Evolutionary conservation across 2,329 filamentous ascomycete species (phyloP).

Genomic region (Diplodia scrobiculata): DNA sequence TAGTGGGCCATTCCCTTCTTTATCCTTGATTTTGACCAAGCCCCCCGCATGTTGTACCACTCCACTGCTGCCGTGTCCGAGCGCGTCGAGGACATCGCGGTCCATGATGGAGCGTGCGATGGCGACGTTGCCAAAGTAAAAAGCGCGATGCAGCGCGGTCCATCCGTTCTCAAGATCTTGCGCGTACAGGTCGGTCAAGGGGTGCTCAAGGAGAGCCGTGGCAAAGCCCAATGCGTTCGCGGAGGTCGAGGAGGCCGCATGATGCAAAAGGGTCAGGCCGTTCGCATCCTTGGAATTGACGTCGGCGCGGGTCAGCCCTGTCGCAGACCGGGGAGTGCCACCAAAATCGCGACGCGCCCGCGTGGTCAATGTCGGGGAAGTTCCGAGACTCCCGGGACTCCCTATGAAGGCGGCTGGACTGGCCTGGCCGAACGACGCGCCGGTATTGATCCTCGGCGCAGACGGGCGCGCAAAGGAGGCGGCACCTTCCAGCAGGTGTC

Average conservation of each 20-base stretch:
- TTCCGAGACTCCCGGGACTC: conserved; percentile 52
- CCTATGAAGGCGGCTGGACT: conserved; percentile 31
- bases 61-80: conserved; percentile 62
- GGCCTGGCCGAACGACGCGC: background rate
- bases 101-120: conserved; percentile 81
- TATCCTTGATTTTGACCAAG: conserved; percentile 92
- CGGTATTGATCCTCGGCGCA: conserved; percentile 51
- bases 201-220: conserved; percentile 75
- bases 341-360: conserved; percentile 42
- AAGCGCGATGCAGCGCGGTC: conserved; percentile 88
- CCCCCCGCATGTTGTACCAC: conserved; percentile 66
- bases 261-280: conserved; percentile 81
- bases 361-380: conserved; percentile 48
- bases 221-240: conserved; percentile 73
- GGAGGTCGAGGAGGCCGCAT: conserved; percentile 75
- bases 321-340: conserved; percentile 36
- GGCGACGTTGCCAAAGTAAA: conserved; percentile 86
- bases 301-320: conserved; percentile 62
- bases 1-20: conserved; percentile 91
- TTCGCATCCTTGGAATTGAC: conserved; percentile 81
- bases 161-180: conserved; percentile 93
- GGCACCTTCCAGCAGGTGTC: conserved; percentile 78
- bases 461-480: conserved; percentile 59
- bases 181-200: conserved; percentile 78
- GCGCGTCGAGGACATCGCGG: conserved; percentile 69